Percentiles rank a stretch among this genome's conserved stretches.
These are phyloP conservation scores for Diospyros kaki DNA, from an alignment of 148 eudicot species.

Conservation along the genomic window DNA sequence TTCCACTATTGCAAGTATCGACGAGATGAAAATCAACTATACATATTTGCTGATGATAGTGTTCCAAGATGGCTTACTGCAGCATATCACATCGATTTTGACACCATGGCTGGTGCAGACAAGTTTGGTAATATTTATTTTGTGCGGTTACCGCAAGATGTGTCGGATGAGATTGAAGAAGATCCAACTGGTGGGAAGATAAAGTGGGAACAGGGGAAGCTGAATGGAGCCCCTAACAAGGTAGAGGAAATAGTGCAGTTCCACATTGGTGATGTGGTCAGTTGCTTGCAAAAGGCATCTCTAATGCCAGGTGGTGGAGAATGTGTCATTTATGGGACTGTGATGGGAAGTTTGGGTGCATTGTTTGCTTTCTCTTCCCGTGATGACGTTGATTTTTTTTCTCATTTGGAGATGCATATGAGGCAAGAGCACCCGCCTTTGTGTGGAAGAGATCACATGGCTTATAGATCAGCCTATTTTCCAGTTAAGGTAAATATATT, in stretches of 20 bases:
- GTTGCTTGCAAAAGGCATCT: conserved; percentile 93
- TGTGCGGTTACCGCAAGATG: conserved; percentile 91
- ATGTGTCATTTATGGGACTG: conserved; percentile 87
- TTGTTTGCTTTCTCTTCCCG: conserved; percentile 89
- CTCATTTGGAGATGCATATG: conserved; percentile 99
- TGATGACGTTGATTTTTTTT: conserved; percentile 96
- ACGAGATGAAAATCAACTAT: conserved; percentile 94
- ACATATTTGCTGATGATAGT: conserved; percentile 92
- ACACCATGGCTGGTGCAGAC: conserved; percentile 96
- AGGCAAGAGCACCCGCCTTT: conserved; percentile 98
- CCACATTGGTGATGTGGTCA: conserved; percentile 91
- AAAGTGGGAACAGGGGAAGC: conserved; percentile 93
- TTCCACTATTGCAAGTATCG: conserved; percentile 98
- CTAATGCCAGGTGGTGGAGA: conserved; percentile 92
- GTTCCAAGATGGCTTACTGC: conserved; percentile 98
- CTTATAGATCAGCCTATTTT: conserved; percentile 92
- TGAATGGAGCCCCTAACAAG: conserved; percentile 97
- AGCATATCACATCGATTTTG: conserved; percentile 87
- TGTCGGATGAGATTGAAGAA: conserved; percentile 98
- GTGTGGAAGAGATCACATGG: conserved; percentile 99
- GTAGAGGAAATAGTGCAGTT: conserved; percentile 97
- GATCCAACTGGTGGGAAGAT: conserved; percentile 98
- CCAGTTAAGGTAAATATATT: conserved; percentile 76
- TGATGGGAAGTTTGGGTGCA: conserved; percentile 98
- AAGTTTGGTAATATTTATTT: conserved; percentile 95